Conservation (phyloP, 169 alveolate species). For the Plasmodium fragile region DNA sequence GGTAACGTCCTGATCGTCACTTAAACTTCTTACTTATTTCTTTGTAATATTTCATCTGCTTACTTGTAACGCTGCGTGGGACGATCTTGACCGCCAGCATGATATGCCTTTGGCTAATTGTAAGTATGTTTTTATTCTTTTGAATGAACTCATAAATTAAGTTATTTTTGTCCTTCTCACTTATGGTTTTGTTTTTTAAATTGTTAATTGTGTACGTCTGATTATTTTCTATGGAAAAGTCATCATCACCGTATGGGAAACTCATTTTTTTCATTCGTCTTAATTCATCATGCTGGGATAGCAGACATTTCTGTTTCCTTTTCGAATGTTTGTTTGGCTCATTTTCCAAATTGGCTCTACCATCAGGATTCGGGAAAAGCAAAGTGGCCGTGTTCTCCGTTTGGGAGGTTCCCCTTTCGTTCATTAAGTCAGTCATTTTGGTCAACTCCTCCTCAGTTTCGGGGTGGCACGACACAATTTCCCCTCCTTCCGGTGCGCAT, state of each 20-base stretch:
- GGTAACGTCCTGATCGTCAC: not conserved
- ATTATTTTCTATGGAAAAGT: not conserved
- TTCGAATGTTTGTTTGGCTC: not conserved
- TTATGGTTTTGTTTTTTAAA: conserved; percentile 36
- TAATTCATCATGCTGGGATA: not conserved
- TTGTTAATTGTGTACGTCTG: conserved; percentile 9
- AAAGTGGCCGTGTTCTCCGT: not conserved
- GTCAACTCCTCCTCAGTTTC: not conserved
- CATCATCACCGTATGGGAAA: not conserved
- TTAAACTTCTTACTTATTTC: conserved; percentile 72
- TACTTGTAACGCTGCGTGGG: conserved; percentile 58
- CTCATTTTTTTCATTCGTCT: not conserved
- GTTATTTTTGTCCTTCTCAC: conserved; percentile 57
- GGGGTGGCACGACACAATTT: not conserved
- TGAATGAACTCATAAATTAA: conserved; percentile 71
- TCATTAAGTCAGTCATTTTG: not conserved
- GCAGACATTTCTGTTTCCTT: not conserved
- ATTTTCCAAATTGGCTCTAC: not conserved
- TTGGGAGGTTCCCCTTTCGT: not conserved
- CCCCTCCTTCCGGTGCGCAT: not conserved
- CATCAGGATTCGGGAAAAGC: not conserved
- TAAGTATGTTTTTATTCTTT: conserved; percentile 58
- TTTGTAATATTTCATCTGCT: conserved; percentile 56
- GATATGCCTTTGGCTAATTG: conserved; percentile 58
- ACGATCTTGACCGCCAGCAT: conserved; percentile 47